Conservation (phyloP, 2,329 filamentous ascomycete genomes). For the Diaporthe nobilis region DNA sequence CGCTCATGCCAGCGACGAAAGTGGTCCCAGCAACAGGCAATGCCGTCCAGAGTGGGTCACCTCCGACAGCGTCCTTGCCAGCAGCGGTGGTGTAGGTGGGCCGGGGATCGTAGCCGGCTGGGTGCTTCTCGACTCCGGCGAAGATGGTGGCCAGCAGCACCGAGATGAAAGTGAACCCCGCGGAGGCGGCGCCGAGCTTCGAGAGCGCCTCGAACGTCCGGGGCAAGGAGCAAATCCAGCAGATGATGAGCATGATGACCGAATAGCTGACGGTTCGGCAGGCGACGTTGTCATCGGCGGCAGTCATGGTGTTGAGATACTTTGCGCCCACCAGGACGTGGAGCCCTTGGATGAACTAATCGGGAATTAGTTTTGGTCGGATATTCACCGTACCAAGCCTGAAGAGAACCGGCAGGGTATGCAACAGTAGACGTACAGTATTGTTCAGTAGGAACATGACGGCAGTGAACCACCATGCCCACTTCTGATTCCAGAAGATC, state of each 20-base stretch:
- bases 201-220: constrained; percentile 87
- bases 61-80: constrained; percentile 55
- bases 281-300: constrained; percentile 70
- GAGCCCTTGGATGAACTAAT: constrained; percentile 62
- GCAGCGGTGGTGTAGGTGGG: constrained; percentile 52
- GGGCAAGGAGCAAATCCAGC: constrained; percentile 84
- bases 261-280: constrained; percentile 87
- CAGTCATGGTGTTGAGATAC: constrained; percentile 91
- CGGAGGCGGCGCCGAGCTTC: constrained; percentile 83
- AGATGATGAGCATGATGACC: constrained; percentile 80
- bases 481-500: constrained; percentile 88
- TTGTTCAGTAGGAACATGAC: constrained; percentile 96
- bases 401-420: background rate
- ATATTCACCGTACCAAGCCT: background rate
- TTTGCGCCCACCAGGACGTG: constrained; percentile 89
- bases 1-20: constrained; percentile 86
- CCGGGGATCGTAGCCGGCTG: constrained; percentile 73
- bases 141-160: constrained; percentile 89
- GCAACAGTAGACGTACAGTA: constrained; percentile 59
- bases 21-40: constrained; percentile 79
- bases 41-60: constrained; percentile 77
- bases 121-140: constrained; percentile 80
- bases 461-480: constrained; percentile 78
- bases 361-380: background rate
- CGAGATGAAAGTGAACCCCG: constrained; percentile 90